Conservation (phyloP, 805 yeast species). For the Metschnikowia borealis region DNA sequence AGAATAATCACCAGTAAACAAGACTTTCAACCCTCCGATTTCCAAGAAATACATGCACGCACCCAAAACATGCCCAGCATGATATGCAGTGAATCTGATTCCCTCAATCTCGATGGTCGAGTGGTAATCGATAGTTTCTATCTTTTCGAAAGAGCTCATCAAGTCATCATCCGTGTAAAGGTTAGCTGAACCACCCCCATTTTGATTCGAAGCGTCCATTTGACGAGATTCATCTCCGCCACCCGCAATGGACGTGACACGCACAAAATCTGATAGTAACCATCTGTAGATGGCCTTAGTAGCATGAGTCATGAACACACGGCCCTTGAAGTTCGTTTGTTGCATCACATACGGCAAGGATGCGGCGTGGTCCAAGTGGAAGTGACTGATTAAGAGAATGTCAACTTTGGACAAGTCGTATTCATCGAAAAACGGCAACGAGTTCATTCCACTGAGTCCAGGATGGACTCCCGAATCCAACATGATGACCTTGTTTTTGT, state of each 20-base stretch:
- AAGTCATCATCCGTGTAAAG: conserved; percentile 90
- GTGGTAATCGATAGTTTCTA: conserved; percentile 93
- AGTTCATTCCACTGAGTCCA: conserved; percentile 82
- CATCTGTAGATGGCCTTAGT: conserved; percentile 97
- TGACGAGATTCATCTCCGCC: conserved; percentile 32
- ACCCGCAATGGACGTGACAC: conserved; percentile 67
- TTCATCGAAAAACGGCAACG: conserved; percentile 93
- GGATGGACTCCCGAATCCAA: conserved; percentile 98
- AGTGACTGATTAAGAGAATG: conserved; percentile 82
- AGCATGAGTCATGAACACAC: conserved; percentile 99
- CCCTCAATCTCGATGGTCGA: conserved; percentile 95
- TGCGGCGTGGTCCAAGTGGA: conserved; percentile 97
- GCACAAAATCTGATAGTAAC: conserved; percentile 89
- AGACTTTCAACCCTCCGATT: conserved; percentile 81
- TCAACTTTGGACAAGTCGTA: conserved; percentile 87
- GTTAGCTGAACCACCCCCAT: conserved; percentile 34
- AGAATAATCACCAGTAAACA: conserved; percentile 96
- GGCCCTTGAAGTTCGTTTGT: conserved; percentile 88
- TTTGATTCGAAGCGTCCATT: conserved; percentile 10
- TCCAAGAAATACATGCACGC: conserved; percentile 98
- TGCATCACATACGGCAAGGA: conserved; percentile 97
- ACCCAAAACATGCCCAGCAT: conserved; percentile 99
- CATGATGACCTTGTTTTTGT: conserved; percentile 93
- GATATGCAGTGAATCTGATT: conserved; percentile 92
- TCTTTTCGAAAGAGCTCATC: conserved; percentile 78